These are phyloP conservation scores for Blastobotrys terrestris DNA, from an alignment of 805 yeast species.

Conservation along the genomic window DNA sequence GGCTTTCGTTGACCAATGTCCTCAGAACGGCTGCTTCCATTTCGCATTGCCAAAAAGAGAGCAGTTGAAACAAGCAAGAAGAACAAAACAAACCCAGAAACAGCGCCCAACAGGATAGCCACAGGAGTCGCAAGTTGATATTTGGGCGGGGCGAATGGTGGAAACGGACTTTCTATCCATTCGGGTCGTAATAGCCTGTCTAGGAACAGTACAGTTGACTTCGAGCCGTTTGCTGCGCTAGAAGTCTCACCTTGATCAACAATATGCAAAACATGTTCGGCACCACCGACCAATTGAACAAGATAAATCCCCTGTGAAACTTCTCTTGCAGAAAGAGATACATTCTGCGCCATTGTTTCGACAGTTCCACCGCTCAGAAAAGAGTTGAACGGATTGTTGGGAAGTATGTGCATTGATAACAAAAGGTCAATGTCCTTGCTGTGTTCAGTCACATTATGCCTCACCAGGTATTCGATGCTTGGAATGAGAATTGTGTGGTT, in stretches of 20 bases:
- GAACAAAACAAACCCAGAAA: slow-evolving; percentile 23
- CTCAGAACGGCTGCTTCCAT: neutral
- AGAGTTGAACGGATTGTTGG: slow-evolving; percentile 39
- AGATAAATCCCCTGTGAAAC: slow-evolving; percentile 23
- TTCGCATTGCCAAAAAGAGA: slow-evolving; percentile 9
- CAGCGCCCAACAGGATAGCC: slow-evolving; percentile 28
- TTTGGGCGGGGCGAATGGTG: slow-evolving; percentile 20
- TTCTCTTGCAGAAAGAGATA: slow-evolving; percentile 15
- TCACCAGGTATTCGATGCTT: slow-evolving; percentile 46
- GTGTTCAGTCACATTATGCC: slow-evolving; percentile 44
- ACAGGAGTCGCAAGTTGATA: slow-evolving; percentile 27
- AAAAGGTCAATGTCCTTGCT: slow-evolving; percentile 45
- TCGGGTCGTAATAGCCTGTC: slow-evolving; percentile 30
- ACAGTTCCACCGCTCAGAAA: slow-evolving; percentile 19
- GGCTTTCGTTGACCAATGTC: neutral
- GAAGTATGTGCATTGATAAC: slow-evolving; percentile 63
- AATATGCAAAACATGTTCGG: slow-evolving; percentile 20
- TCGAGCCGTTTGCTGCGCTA: slow-evolving; percentile 15
- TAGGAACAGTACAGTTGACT: slow-evolving; percentile 27
- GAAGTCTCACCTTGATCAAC: slow-evolving; percentile 24
- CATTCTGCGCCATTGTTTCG: slow-evolving; percentile 22
- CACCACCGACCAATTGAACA: slow-evolving; percentile 20
- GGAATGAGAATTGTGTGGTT: slow-evolving; percentile 70
- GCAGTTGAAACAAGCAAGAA: slow-evolving; percentile 10
- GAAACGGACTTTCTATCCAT: slow-evolving; percentile 26